Evolutionary conservation across 2,329 filamentous ascomycete species (phyloP), one percentile per base, ranked within the genome.

Genomic region (Xenoacremonium recifei): DNA sequence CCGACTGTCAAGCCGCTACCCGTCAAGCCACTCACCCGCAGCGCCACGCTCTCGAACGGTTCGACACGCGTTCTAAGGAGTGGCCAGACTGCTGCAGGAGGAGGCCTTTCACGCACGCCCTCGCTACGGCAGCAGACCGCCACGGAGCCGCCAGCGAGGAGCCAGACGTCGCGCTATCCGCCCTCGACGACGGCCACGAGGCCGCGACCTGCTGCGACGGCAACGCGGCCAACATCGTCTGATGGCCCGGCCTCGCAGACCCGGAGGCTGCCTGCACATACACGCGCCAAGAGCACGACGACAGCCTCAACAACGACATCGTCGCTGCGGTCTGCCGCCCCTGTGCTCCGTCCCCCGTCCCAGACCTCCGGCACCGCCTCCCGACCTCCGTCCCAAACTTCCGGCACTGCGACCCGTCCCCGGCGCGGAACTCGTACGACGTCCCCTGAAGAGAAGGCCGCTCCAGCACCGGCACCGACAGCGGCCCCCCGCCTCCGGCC

Each of bases 401-500:
- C 30, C 30, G 16, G 9, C 7, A 35, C 33, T 15, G n/a, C 45
- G 43, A 49, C 41, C 18, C 47, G 39, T 48, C 59, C 41, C 4
- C 21, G 42, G 20, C 51, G 47, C 23, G n/a, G n/a, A n/a, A 9
- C 23, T 13, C 23, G 23, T 9, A 27, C 23, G 7, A 9, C 23
- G 13, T 27, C 23, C 7, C 23, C 23, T 9, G 23, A 46, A 54
- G 55, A 41, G 39, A 54, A 44, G 34, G 44, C 47, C 4, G 37
- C 49, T 27, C 48, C 52, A 30, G 43, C 54, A 13, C 27, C 42
- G 21, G 23, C 49, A 38, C 21, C 47, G 35, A 57, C 48, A 40
- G 48, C 54, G 15, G 60, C 59, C 30, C 61, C 65, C 15, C 61
- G 65, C n/a, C 63, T 67, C 19, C 73, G 75, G 7, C 79, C 80